A percentile compares a stretch with the other conserved stretches of the same genome.
Conservation (phyloP, 108 stramenopile genomes). For the Cyclotella atomus region DNA sequence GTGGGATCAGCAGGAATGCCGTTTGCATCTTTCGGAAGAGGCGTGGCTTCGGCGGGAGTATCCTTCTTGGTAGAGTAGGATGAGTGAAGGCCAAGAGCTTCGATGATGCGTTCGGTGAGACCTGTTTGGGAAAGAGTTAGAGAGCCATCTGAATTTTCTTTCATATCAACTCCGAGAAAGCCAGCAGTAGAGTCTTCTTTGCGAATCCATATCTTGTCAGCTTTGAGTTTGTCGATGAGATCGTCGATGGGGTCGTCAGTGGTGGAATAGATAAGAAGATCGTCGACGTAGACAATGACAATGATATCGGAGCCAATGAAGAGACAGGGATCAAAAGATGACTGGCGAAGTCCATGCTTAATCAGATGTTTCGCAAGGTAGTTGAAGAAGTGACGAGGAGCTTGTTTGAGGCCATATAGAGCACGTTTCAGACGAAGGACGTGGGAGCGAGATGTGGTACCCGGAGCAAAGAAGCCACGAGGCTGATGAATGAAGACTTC, state of each 20-base stretch:
- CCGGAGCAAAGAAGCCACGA: slow-evolving; percentile 16
- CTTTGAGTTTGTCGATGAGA: background rate
- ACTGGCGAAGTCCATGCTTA: slow-evolving; percentile 17
- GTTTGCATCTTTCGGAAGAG: slow-evolving; percentile 15
- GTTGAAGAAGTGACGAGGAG: too few species aligned
- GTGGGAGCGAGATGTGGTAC: background rate
- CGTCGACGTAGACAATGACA: slow-evolving; percentile 22
- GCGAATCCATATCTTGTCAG: background rate
- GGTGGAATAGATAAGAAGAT: background rate
- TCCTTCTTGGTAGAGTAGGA: background rate
- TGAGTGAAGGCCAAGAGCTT: background rate
- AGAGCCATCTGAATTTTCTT: slow-evolving; percentile 9
- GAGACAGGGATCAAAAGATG: slow-evolving; percentile 54
- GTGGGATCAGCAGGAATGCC: slow-evolving; percentile 8
- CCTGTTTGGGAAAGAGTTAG: slow-evolving; percentile 45
- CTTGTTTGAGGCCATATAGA: slow-evolving; percentile 44
- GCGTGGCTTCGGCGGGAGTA: background rate
- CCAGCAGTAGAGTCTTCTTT: background rate
- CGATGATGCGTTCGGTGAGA: too few species aligned
- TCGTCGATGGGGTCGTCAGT: background rate
- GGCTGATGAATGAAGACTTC: slow-evolving; percentile 51
- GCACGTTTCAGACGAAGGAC: slow-evolving; percentile 28
- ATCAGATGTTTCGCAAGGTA: slow-evolving; percentile 18
- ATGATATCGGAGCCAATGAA: slow-evolving; percentile 34
- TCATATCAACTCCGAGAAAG: slow-evolving; percentile 55